Conservation (phyloP, 2,329 filamentous ascomycete species). For the Fusarium domesticum region DNA sequence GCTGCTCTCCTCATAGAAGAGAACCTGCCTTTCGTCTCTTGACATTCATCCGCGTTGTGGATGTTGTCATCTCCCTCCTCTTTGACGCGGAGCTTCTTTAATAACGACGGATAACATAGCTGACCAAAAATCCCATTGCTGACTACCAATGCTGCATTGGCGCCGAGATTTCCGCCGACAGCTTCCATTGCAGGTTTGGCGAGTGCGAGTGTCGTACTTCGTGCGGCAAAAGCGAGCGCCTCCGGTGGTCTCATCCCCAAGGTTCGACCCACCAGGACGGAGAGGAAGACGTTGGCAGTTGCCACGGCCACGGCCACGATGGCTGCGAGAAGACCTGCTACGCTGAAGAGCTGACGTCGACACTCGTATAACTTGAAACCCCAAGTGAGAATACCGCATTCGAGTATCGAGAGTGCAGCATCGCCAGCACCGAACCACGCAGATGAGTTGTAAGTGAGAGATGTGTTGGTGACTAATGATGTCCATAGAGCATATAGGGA, state of each 20-base stretch:
- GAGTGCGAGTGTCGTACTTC: slow-evolving; percentile 50
- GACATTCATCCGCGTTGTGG: neutral
- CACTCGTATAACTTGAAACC: slow-evolving; percentile 54
- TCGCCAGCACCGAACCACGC: slow-evolving; percentile 47
- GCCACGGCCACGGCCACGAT: slow-evolving; percentile 38
- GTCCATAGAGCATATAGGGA: slow-evolving; percentile 38
- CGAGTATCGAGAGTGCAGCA: slow-evolving; percentile 46
- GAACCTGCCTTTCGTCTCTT: neutral
- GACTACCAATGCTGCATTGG: slow-evolving; percentile 51
- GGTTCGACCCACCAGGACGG: slow-evolving; percentile 36
- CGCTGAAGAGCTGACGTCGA: slow-evolving; percentile 44
- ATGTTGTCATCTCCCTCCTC: neutral
- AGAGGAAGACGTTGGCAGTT: slow-evolving; percentile 41
- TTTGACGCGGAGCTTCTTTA: slow-evolving; percentile 32
- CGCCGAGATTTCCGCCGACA: slow-evolving; percentile 44
- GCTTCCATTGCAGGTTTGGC: slow-evolving; percentile 46
- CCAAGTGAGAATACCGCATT: slow-evolving; percentile 51
- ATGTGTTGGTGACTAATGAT: slow-evolving; percentile 4
- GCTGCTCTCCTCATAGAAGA: neutral
- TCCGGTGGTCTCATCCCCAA: slow-evolving; percentile 37
- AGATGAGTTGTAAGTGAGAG: slow-evolving; percentile 14
- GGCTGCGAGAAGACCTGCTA: slow-evolving; percentile 40
- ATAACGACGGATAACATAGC: slow-evolving; percentile 36
- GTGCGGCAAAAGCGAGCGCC: slow-evolving; percentile 47
- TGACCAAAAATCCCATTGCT: slow-evolving; percentile 49